A percentile compares a stretch with the other conserved stretches of the same genome.
Conservation (phyloP, 2,329 filamentous ascomycete species). For the Aotearoamyces nothofagi region DNA sequence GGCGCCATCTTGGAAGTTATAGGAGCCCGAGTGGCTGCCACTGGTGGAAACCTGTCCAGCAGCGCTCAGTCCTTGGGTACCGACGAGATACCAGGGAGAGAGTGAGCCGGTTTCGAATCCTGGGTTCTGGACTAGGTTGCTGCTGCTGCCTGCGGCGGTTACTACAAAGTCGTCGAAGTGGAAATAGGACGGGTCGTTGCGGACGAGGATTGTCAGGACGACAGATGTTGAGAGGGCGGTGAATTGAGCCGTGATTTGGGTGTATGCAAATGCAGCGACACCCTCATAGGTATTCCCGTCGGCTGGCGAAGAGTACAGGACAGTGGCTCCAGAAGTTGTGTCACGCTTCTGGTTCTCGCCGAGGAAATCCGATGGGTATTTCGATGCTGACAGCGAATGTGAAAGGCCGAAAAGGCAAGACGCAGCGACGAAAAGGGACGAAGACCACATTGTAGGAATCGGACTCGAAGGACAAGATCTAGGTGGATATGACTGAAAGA, state of each 20-base stretch:
- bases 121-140: not conserved
- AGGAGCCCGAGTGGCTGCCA: not conserved
- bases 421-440: no score
- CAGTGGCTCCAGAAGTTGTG: not conserved
- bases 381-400: no score
- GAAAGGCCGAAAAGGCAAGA: no score
- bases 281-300: not conserved
- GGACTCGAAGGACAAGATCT: no score
- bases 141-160: not conserved
- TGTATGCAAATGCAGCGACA: not conserved
- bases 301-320: not conserved
- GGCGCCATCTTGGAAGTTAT: not conserved
- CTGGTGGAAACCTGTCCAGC: not conserved
- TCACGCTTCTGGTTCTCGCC: no score
- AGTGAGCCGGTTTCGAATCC: not conserved
- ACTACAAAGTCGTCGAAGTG: not conserved
- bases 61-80: not conserved
- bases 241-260: not conserved
- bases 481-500: no score
- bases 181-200: not conserved
- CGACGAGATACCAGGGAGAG: not conserved
- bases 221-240: not conserved
- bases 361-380: no score
- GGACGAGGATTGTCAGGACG: not conserved
- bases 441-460: no score